Percentiles rank a stretch among this genome's conserved stretches.
These are phyloP conservation scores for Chaetomium strumarium DNA, from an alignment of 2,329 filamentous ascomycete genomes.

Conservation along the genomic window DNA sequence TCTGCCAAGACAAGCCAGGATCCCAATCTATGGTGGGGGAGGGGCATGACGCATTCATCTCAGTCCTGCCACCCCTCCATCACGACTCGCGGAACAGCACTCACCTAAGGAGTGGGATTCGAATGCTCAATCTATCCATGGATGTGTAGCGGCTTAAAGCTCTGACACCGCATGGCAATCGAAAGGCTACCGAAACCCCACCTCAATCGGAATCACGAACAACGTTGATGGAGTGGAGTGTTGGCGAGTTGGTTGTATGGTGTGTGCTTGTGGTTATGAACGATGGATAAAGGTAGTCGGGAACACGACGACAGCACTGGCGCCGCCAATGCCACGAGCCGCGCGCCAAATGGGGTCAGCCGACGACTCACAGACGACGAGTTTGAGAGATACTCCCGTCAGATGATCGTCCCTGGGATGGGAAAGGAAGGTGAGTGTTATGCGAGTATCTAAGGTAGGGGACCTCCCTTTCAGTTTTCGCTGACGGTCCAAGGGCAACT, in stretches of 20 bases:
- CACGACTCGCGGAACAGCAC: background rate
- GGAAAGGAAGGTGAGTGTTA: conserved; percentile 61
- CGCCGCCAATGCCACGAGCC: background rate
- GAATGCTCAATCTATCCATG: background rate
- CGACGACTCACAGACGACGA: conserved; percentile 70
- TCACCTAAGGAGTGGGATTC: background rate
- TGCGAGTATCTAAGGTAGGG: background rate
- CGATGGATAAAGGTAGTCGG: background rate
- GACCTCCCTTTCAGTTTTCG: background rate
- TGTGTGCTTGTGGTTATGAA: background rate
- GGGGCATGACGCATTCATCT: conserved; percentile 17
- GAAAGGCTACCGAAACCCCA: no score
- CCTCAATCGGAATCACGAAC: no score
- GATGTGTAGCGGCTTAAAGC: no score
- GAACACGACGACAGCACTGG: background rate
- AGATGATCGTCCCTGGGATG: conserved; percentile 81
- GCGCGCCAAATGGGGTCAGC: conserved; percentile 30
- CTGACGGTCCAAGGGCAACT: conserved; percentile 58
- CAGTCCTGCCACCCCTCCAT: conserved; percentile 9
- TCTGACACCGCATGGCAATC: no score
- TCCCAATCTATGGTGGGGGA: conserved; percentile 15
- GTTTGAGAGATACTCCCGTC: conserved; percentile 81
- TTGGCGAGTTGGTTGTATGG: background rate
- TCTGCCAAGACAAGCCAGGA: conserved; percentile 8
- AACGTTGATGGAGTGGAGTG: no score